Percentiles rank a stretch among this genome's conserved stretches.
phyloP scores from a whole-genome alignment of 805 yeast species.

The Zygosaccharomyces siamensis region DNA sequence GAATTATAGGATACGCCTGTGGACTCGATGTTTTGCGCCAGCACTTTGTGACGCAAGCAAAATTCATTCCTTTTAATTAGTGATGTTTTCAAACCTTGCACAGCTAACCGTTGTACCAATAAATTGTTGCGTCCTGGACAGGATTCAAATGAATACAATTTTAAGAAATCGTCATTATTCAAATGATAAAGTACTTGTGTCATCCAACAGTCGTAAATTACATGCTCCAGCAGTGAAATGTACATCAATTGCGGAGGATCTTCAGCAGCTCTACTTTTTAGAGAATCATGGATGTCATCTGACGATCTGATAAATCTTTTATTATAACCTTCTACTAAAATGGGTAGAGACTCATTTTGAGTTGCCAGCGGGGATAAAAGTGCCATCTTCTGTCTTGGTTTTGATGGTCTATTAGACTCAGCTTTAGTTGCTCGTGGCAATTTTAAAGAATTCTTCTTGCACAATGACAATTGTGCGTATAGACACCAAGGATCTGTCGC shows the following conservation, averaged over 20 bases:
- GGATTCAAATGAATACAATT: constrained; percentile 20
- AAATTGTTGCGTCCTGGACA: not conserved
- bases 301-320: constrained; percentile 38
- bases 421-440: constrained; percentile 35
- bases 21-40: constrained; percentile 17
- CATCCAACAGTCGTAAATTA: constrained; percentile 50
- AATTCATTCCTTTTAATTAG: constrained; percentile 35
- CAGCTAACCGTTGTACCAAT: constrained; percentile 11
- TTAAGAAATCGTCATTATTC: constrained; percentile 16
- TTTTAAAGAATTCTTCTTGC: constrained; percentile 40
- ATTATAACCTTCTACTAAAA: constrained; percentile 46
- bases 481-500: constrained; percentile 61
- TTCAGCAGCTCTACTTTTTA: constrained; percentile 31
- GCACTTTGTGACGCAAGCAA: constrained; percentile 36
- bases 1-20: constrained; percentile 5
- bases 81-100: constrained; percentile 15
- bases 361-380: constrained; percentile 48
- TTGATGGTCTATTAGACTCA: not conserved
- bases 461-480: constrained; percentile 42
- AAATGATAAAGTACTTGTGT: constrained; percentile 30
- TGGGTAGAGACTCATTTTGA: constrained; percentile 47
- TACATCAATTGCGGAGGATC: constrained; percentile 35
- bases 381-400: constrained; percentile 36
- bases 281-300: constrained; percentile 36
- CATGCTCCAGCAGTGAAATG: constrained; percentile 42